Percentiles rank a stretch among this genome's conserved stretches.
These are phyloP conservation scores for Zygosaccharomyces kombuchaensis DNA, from an alignment of 805 yeast genomes.

Conservation along the genomic window DNA sequence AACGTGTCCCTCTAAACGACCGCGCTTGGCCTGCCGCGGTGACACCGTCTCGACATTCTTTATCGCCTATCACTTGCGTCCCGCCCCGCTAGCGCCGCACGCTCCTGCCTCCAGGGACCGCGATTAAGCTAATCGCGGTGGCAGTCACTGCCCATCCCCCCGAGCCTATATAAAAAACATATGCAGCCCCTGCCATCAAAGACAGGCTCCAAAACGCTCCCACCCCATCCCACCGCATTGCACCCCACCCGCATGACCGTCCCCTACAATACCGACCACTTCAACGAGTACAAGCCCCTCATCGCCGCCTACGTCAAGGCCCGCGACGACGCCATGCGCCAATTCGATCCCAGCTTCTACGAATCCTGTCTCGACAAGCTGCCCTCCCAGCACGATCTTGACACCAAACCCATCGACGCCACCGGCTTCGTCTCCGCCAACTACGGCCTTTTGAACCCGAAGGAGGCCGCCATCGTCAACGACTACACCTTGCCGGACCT, in stretches of 20 bases:
- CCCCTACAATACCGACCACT: slow-evolving; percentile 8
- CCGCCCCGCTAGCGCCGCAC: slow-evolving; percentile 1
- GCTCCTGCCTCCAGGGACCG: slow-evolving; percentile 1
- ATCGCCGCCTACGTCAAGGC: slow-evolving; percentile 24
- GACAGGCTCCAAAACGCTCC: too few species aligned
- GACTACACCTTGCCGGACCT: slow-evolving; percentile 40
- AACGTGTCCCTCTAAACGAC: too few species aligned
- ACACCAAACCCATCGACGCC: slow-evolving; percentile 24
- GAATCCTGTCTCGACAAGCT: slow-evolving; percentile 16
- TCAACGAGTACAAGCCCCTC: slow-evolving; percentile 15
- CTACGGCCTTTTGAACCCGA: slow-evolving; percentile 26
- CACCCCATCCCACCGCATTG: too few species aligned
- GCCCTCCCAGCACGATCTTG: slow-evolving; percentile 21
- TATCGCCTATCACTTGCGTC: neutral
- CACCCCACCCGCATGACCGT: neutral
- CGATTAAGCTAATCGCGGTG: neutral
- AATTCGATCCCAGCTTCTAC: slow-evolving; percentile 23
- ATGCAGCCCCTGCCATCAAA: too few species aligned
- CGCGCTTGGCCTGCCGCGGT: too few species aligned
- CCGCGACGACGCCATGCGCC: slow-evolving; percentile 18
- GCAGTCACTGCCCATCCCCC: too few species aligned
- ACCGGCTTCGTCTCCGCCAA: slow-evolving; percentile 12
- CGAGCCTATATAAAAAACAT: too few species aligned
- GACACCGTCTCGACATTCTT: too few species aligned
- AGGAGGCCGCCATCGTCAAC: slow-evolving; percentile 43